Evolutionary conservation across 2,329 filamentous ascomycete species (phyloP).

Genomic region (Colletotrichum aenigma): DNA sequence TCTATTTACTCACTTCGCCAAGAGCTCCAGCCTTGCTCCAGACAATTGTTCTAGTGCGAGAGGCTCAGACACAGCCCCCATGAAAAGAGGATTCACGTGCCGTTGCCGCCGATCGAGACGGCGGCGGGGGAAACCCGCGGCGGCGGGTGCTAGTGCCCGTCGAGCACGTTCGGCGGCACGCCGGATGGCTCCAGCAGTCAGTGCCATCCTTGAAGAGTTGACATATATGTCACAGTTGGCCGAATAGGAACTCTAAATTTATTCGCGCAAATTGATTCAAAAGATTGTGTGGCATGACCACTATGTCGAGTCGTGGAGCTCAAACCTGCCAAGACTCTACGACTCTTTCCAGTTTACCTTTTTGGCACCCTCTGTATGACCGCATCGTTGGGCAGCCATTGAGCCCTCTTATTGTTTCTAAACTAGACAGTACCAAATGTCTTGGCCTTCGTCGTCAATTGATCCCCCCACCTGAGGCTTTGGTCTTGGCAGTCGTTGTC

Average conservation of each 20-base stretch:
- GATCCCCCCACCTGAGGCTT: neutral
- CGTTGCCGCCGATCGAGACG: neutral
- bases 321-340: constrained; percentile 10
- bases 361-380: neutral
- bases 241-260: neutral
- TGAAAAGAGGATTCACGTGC: constrained; percentile 2
- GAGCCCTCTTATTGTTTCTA: neutral
- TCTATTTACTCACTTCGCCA: neutral
- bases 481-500: neutral
- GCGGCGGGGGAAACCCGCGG: neutral
- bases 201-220: neutral
- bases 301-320: constrained; percentile 1
- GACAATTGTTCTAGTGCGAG: neutral
- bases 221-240: neutral
- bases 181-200: neutral
- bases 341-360: neutral
- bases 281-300: neutral
- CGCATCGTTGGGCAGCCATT: neutral
- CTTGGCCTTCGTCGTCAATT: neutral
- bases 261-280: neutral
- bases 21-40: neutral
- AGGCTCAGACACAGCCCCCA: neutral
- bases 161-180: neutral
- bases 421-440: neutral
- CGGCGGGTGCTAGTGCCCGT: neutral